Evolutionary conservation across 202 grass and related monocot genomes (phyloP), one percentile per base, ranked within the genome.

Genomic region (Setaria italica): DNA sequence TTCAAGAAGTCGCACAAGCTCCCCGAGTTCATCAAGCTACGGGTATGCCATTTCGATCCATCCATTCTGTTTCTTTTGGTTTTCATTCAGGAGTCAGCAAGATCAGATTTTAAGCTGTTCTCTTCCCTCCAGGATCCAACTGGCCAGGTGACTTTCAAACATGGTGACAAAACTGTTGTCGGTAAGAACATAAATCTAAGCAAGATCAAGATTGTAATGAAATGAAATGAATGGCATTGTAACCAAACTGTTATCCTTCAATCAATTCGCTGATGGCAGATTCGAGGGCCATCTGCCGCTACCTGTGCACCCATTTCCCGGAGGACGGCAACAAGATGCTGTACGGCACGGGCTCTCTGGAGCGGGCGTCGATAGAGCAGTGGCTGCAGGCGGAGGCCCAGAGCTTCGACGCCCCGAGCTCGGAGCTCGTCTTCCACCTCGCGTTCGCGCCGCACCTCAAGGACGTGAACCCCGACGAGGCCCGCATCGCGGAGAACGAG

Each of bases 11-110:
- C 82, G 53, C 87, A 91, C 76, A 93, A 88, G 83, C 88, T 92
- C 83, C 91, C 91, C 43, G 95, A 98, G 77, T 93, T 90, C 89
- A 89, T 98, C 81, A 94, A 90, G 85, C 86, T 98, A 17, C 80
- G 89, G 41, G 42, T 80, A 62, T 60, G 7, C 55, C 46, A 34
- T 45, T n/a, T 78, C 17, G 25, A 14, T 75, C 49, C 10, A 14
- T 75, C 39, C 7, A 58, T 76, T 78, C 62, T 64, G 19, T 46
- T 17, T 62, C 7, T 9, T 80, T 21, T 3, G 17, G 65, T 12
- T 70, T 12, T 13, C 58, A 14, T 12, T 13, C 58, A 33, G 12
- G 2, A 9, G 54, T 33, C 11, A 6, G 39, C 39, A 53, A 6
- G 13, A 9, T 13, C 60, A 43, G 8, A 53, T 20, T 63, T 50